phyloP scores from a whole-genome alignment of 139 green algal species.

The Haematococcus sp. region DNA sequence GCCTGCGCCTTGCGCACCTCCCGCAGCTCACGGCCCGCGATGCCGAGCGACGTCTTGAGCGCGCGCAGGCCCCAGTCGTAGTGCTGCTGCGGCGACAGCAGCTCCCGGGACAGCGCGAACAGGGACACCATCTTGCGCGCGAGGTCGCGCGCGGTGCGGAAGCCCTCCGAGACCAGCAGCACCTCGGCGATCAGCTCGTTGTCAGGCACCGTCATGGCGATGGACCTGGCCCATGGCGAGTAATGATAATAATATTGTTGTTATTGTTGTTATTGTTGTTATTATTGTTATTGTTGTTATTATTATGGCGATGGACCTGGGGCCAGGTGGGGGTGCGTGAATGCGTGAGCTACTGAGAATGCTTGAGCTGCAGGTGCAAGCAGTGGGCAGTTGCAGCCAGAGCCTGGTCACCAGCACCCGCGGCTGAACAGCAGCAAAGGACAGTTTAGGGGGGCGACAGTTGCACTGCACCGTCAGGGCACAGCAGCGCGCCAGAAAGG shows the following conservation, averaged over 20 bases:
- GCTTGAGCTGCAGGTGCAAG: too few relatives aligned
- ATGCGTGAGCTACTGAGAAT: too few relatives aligned
- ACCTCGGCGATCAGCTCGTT: conserved; percentile 79
- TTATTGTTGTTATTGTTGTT: too few relatives aligned
- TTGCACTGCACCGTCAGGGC: too few relatives aligned
- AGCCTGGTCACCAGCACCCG: too few relatives aligned
- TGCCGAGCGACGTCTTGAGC: conserved; percentile 56
- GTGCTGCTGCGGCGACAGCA: conserved; percentile 71
- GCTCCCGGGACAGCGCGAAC: conserved; percentile 64
- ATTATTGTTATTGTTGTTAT: too few relatives aligned
- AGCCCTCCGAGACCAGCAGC: conserved; percentile 71
- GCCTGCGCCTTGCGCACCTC: conserved; percentile 21
- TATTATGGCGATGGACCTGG: conserved; percentile 66
- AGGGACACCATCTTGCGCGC: conserved; percentile 64
- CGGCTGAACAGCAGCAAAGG: too few relatives aligned
- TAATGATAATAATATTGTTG: too few relatives aligned
- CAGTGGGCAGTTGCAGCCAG: too few relatives aligned
- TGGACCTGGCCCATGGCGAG: conserved; percentile 49
- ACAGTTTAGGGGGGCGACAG: too few relatives aligned
- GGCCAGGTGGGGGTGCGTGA: too few relatives aligned
- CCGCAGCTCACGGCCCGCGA: conserved; percentile 58
- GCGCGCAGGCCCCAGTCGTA: conserved; percentile 83
- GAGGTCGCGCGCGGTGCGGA: conserved; percentile 50
- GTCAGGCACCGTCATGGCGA: conserved; percentile 78
- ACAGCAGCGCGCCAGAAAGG: too few relatives aligned